A percentile compares a stretch with the other conserved stretches of the same genome.
Conservation (phyloP, 1,284 basidiomycete genomes). For the Cystobasidium sp. region DNA sequence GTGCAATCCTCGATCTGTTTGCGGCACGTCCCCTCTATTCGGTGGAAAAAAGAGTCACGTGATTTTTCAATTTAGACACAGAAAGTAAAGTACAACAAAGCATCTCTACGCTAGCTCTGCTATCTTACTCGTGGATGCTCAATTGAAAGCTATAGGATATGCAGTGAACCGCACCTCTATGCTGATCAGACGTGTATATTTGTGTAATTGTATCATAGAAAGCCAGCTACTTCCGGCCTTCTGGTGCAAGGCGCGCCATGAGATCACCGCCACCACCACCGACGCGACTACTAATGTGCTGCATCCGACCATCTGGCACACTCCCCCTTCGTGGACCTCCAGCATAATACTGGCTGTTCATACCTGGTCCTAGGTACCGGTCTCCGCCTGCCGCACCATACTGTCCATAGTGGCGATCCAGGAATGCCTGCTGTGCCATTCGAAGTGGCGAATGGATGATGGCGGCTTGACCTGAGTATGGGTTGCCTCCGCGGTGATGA, state of each 20-base stretch:
- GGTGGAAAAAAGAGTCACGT: not conserved
- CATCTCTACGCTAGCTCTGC: not conserved
- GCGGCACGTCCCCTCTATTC: conserved; percentile 9
- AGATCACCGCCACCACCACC: conserved; percentile 6
- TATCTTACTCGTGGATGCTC: not conserved
- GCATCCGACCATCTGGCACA: conserved; percentile 4
- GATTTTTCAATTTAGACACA: not conserved
- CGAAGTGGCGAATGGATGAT: conserved; percentile 28
- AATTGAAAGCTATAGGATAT: no score
- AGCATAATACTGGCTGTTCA: not conserved
- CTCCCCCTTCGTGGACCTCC: not conserved
- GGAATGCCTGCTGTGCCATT: conserved; percentile 34
- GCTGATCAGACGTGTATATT: not conserved
- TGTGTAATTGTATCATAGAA: not conserved
- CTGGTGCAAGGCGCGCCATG: not conserved
- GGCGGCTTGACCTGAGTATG: not conserved
- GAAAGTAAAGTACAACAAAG: not conserved
- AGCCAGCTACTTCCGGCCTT: not conserved
- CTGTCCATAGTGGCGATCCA: conserved; percentile 32
- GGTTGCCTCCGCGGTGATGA: no score
- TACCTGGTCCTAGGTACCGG: not conserved
- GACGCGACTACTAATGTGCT: conserved; percentile 9
- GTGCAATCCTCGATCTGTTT: conserved; percentile 13
- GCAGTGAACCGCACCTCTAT: not conserved
- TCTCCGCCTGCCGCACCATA: not conserved